A percentile compares a stretch with the other conserved stretches of the same genome.
phyloP scores from a whole-genome alignment of 768 basidiomycete species.

The Phylloporus sp. region DNA sequence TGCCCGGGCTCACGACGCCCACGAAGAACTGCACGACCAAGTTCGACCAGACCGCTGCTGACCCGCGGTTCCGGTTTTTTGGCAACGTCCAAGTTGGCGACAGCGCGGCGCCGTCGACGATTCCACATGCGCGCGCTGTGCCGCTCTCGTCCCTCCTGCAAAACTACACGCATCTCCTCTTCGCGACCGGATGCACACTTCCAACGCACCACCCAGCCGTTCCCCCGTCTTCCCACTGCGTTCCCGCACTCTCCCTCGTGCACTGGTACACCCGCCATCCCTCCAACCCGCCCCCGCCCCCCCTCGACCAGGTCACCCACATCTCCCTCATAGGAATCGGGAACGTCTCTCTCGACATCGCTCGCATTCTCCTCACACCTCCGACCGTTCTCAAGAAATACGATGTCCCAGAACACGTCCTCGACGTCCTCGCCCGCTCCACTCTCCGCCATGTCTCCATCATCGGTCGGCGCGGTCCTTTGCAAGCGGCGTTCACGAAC shows the following conservation, averaged over 20 bases:
- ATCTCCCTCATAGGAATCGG: conserved; percentile 90
- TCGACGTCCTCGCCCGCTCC: conserved; percentile 60
- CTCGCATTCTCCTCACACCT: conserved; percentile 79
- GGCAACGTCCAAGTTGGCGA: conserved; percentile 81
- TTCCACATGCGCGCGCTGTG: conserved; percentile 51
- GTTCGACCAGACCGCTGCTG: conserved; percentile 78
- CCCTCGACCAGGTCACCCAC: conserved; percentile 60
- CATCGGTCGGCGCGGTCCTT: conserved; percentile 79
- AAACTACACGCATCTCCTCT: conserved; percentile 80
- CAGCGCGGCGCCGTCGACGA: conserved; percentile 30
- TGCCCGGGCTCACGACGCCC: conserved; percentile 7
- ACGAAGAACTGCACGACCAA: conserved; percentile 97
- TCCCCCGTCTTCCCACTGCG: conserved; percentile 44
- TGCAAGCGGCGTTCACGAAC: conserved; percentile 85
- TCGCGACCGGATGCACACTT: conserved; percentile 80
- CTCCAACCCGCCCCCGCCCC: conserved; percentile 52
- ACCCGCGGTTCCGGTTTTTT: conserved; percentile 82
- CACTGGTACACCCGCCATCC: conserved; percentile 98
- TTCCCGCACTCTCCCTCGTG: conserved; percentile 79
- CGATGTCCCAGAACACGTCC: conserved; percentile 73
- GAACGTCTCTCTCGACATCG: conserved; percentile 91
- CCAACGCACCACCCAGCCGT: conserved; percentile 54
- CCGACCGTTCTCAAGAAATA: conserved; percentile 57
- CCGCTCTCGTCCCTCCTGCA: conserved; percentile 56
- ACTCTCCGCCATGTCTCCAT: conserved; percentile 74